phyloP scores from a whole-genome alignment of 1,284 basidiomycete species.

The Malassezia japonica region DNA sequence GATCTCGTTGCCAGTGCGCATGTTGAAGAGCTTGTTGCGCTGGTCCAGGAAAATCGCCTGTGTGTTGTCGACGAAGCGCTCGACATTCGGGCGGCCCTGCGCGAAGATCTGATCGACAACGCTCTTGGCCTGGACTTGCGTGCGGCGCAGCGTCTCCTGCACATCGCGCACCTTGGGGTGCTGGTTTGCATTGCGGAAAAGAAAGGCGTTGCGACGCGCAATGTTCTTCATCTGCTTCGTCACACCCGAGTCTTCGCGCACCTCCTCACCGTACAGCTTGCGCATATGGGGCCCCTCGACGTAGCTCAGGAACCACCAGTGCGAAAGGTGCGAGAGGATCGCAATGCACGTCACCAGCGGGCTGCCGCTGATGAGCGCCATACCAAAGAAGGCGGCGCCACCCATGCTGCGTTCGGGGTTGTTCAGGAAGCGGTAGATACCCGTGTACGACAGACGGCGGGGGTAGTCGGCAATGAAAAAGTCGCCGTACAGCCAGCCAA shows the following conservation, averaged over 20 bases:
- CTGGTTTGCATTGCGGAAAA: constrained; percentile 26
- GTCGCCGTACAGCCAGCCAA: constrained; percentile 53
- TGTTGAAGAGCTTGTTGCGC: constrained; percentile 56
- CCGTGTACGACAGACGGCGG: constrained; percentile 80
- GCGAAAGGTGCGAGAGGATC: constrained; percentile 63
- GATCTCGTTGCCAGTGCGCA: constrained; percentile 29
- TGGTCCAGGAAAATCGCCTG: constrained; percentile 83
- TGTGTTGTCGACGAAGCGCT: constrained; percentile 66
- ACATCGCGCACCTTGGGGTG: constrained; percentile 65
- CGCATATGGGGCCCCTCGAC: constrained; percentile 77
- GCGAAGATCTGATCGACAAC: constrained; percentile 84
- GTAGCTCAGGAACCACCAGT: constrained; percentile 49
- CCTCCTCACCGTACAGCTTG: constrained; percentile 74
- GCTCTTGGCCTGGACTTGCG: constrained; percentile 80
- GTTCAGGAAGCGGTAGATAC: constrained; percentile 84
- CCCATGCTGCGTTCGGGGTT: constrained; percentile 85
- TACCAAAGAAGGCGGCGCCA: constrained; percentile 85
- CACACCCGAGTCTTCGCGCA: constrained; percentile 88
- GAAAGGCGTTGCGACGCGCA: constrained; percentile 63
- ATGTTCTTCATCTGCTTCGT: constrained; percentile 82
- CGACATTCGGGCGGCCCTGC: constrained; percentile 50
- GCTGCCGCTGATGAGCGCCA: constrained; percentile 79
- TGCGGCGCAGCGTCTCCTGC: constrained; percentile 84
- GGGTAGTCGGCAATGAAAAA: constrained; percentile 91
- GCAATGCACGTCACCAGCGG: constrained; percentile 77